Percentiles rank a stretch among this genome's conserved stretches.
Conservation (phyloP, 768 basidiomycete genomes). For the Rhodotorula diobovata region DNA sequence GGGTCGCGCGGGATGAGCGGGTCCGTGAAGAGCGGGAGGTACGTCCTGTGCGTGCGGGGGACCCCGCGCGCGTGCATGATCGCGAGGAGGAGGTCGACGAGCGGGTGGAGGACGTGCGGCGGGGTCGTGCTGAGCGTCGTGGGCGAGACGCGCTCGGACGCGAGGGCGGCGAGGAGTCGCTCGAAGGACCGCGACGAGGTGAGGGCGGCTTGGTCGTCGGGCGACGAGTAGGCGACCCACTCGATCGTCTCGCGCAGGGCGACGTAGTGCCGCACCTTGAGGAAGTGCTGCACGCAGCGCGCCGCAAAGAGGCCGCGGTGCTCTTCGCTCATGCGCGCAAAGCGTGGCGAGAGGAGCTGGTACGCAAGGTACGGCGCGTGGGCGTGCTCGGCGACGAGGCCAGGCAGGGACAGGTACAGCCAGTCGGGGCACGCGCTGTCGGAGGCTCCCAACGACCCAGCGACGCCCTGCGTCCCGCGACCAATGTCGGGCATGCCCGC, state of each 20-base stretch:
- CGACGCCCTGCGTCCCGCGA: neutral
- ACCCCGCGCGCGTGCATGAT: constrained; percentile 17
- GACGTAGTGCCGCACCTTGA: constrained; percentile 32
- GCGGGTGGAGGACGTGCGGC: neutral
- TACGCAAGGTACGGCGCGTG: constrained; percentile 34
- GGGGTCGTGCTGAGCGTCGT: neutral
- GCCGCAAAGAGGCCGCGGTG: constrained; percentile 15
- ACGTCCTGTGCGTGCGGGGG: neutral
- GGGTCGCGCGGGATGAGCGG: constrained; percentile 22
- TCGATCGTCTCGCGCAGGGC: constrained; percentile 34
- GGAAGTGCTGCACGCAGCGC: constrained; percentile 25
- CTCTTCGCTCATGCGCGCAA: constrained; percentile 8
- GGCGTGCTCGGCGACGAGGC: constrained; percentile 3
- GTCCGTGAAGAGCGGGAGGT: constrained; percentile 15
- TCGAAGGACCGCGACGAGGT: constrained; percentile 5
- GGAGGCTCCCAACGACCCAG: neutral
- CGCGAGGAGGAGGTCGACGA: neutral
- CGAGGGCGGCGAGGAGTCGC: constrained; percentile 16
- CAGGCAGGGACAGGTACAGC: constrained; percentile 25
- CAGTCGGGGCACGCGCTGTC: constrained; percentile 22
- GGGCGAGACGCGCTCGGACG: neutral
- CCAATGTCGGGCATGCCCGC: neutral
- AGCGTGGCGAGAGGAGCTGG: constrained; percentile 21
- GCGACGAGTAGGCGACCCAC: constrained; percentile 15
- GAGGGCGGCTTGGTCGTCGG: neutral